These are phyloP conservation scores for Nannochloris sp. DNA, from an alignment of 139 green algal species.

Conservation along the genomic window DNA sequence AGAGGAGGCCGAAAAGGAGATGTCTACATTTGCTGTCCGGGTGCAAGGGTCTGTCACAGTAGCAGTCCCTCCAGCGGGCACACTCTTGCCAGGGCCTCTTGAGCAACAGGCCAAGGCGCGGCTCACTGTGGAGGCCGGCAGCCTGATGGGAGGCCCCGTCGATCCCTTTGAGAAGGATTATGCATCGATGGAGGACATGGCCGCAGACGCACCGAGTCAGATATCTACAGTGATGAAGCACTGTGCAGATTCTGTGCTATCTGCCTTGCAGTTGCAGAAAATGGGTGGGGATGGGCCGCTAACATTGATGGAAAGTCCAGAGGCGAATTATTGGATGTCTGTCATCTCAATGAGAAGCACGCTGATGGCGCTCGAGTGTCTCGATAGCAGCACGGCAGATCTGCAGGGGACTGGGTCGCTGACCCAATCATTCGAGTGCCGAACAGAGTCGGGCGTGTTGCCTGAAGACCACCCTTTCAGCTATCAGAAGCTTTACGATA, in stretches of 20 bases:
- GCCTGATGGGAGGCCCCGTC: slow-evolving; percentile 14
- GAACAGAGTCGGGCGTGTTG: slow-evolving; percentile 39
- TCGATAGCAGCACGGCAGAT: not conserved
- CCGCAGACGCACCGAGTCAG: slow-evolving; percentile 4
- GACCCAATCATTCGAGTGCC: slow-evolving; percentile 19
- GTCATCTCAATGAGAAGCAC: not conserved
- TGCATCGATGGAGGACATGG: not conserved
- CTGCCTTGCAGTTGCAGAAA: slow-evolving; percentile 28
- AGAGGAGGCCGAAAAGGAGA: slow-evolving; percentile 14
- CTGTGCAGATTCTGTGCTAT: slow-evolving; percentile 12
- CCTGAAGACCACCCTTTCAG: slow-evolving; percentile 27
- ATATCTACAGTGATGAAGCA: slow-evolving; percentile 3
- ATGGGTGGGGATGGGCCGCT: slow-evolving; percentile 38
- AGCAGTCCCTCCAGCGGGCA: slow-evolving; percentile 15
- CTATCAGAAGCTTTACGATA: slow-evolving; percentile 6
- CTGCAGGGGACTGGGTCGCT: not conserved
- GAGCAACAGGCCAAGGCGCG: slow-evolving; percentile 12
- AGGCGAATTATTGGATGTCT: slow-evolving; percentile 33
- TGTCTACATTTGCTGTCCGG: slow-evolving; percentile 24
- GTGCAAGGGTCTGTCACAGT: slow-evolving; percentile 24
- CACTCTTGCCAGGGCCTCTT: slow-evolving; percentile 20
- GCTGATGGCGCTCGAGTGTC: not conserved
- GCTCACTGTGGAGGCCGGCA: not conserved
- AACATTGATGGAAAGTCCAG: slow-evolving; percentile 30
- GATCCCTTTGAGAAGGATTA: slow-evolving; percentile 4